Conservation (phyloP, 345 rosid genomes). For the Turnera subulata region DNA sequence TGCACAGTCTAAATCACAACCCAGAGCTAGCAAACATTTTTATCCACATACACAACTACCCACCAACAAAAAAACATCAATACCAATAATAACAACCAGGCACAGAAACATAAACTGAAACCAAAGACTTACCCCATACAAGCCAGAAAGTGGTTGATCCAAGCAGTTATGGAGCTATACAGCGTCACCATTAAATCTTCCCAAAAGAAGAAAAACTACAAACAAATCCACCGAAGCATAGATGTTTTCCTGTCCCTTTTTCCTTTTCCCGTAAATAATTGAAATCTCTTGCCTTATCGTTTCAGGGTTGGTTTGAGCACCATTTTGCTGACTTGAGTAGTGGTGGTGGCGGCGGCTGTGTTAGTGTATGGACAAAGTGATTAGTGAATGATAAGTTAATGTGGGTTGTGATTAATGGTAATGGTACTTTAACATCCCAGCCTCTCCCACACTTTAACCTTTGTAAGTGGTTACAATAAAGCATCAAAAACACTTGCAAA, state of each 20-base stretch:
- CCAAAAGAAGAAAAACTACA: neutral
- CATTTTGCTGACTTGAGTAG: neutral
- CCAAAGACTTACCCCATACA: constrained; percentile 50
- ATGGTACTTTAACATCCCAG: too few species aligned
- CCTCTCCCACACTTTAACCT: too few species aligned
- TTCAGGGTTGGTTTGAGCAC: too few species aligned
- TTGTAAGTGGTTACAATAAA: too few species aligned
- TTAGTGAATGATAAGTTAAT: neutral
- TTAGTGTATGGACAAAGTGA: neutral
- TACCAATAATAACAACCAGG: neutral
- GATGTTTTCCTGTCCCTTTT: neutral
- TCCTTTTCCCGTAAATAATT: too few species aligned
- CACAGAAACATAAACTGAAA: neutral
- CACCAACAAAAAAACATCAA: too few species aligned
- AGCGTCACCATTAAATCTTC: constrained; percentile 33
- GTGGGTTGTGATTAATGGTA: neutral
- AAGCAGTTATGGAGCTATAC: constrained; percentile 28
- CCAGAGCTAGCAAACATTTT: neutral
- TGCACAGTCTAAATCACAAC: neutral
- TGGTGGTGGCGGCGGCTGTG: neutral
- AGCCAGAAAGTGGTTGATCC: constrained; percentile 51
- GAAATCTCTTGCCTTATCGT: too few species aligned
- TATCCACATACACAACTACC: neutral
- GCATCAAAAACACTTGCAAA: too few species aligned
- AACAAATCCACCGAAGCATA: neutral